Evolutionary conservation across 2,329 filamentous ascomycete species (phyloP), one percentile per base, ranked within the genome.

Genomic region (Colletotrichum aenigma): DNA sequence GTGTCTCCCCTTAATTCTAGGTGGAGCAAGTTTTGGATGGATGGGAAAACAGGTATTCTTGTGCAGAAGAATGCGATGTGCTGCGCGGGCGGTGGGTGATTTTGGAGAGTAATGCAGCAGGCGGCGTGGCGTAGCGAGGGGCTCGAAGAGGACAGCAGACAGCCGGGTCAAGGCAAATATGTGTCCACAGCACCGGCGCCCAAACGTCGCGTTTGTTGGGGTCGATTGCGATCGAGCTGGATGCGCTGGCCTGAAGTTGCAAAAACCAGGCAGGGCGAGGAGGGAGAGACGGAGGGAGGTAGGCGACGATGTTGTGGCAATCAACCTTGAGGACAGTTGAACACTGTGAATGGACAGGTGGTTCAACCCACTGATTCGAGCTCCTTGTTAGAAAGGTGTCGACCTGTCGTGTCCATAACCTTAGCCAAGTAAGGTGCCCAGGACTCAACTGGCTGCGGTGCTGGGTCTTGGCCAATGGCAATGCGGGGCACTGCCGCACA

Each of bases 71-170:
- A 26, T 66, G 26, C 43, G 58, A 36, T 24, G 28, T 64, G 48
- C 62, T 68, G 55, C 48, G 56, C 64, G 64, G 70, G 34, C 24
- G 48, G 58, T 62, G 73, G 16, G 30, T 55, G 70, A 18, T 52
- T 68, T 75, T 64, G 56, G 43, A 24, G 30, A 43, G 32, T n/a
- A n/a, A 60, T 28, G 70, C 73, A 73, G 52, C 18, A 73, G 56
- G 64, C 64, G 64, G 70, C 73, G 73, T 73, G 69, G 73, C 70
- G 55, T 75, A 71, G 73, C 62, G 73, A 75, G 73, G 69, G 68
- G 38, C 66, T 30, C 21, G 32, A 65, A 60, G 61, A 71, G 43
- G 73, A 65, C 56, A 65, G 58, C 56, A 73, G 61, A 66, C 26
- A 55, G 58, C n/a, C 36, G 52, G 70, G 56, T 72, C 56, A 73